phyloP scores from a whole-genome alignment of 345 rosid species.

The Kandelia obovata region DNA sequence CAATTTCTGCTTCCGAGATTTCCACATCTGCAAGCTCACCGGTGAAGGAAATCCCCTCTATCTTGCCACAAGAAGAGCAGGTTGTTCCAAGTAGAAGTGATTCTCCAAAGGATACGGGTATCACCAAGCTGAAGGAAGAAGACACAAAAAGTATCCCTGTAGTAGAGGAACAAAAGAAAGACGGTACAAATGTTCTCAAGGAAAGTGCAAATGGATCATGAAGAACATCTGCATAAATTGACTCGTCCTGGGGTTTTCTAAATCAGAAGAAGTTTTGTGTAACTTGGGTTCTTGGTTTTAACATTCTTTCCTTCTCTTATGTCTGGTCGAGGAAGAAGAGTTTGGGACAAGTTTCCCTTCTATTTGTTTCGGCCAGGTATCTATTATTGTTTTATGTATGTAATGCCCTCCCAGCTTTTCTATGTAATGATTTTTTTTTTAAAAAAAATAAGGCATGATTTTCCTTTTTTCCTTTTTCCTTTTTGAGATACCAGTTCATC shows the following conservation, averaged over 20 bases:
- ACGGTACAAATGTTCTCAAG: background rate
- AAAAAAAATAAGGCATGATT: conserved; percentile 13
- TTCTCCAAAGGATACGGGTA: conserved; percentile 7
- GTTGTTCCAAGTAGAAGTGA: conserved; percentile 18
- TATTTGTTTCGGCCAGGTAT: background rate
- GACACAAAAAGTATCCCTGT: conserved; percentile 16
- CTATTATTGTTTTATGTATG: conserved; percentile 12
- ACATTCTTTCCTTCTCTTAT: background rate
- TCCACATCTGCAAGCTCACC: conserved; percentile 20
- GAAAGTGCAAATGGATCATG: conserved; percentile 26
- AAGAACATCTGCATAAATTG: conserved; percentile 16
- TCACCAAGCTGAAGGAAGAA: conserved; percentile 14
- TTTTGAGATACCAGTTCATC: background rate
- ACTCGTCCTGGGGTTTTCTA: background rate
- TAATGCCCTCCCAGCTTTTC: conserved; percentile 10
- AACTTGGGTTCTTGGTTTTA: conserved; percentile 3
- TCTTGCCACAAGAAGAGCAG: conserved; percentile 18
- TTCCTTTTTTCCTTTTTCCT: conserved; percentile 7
- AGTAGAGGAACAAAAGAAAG: background rate
- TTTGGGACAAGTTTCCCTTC: background rate
- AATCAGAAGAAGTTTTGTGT: conserved; percentile 5
- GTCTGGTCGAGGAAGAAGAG: conserved; percentile 6
- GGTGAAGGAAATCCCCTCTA: conserved; percentile 25
- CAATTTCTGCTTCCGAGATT: conserved; percentile 41
- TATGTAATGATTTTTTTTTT: background rate